Base-by-base conservation (phyloP, 2,329 filamentous ascomycete species). In the Hypoxylon sp. region DNA sequence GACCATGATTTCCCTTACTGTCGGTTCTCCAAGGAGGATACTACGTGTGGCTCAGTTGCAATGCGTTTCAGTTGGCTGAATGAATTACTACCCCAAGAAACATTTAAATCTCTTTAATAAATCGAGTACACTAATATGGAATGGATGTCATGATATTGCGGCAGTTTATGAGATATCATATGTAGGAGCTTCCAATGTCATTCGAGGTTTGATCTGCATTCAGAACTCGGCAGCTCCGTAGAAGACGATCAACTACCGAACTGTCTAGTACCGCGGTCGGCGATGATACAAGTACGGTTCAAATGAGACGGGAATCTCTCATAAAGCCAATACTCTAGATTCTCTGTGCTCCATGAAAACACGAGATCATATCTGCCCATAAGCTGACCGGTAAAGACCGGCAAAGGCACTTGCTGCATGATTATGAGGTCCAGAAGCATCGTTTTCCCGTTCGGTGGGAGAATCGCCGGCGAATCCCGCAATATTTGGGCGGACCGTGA, bases 391-490 rank as follows among this genome's bases (percentile, higher is more conserved):
- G 23, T 30, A 23, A 50, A 52, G 6, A 3, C 25, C 4, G 25
- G 4, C 4, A 25, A 25, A 25, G 6, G 17, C 17, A 48, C 23
- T n/a, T 49, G 7, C 46, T 25, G 52, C 30, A 14, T 58, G 50
- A 55, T 61, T 46, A 30, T 21, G 38, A 60, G 45, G 55, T 7
- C 59, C 23, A 63, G 64, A 63, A 67, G 23, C 19, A 43, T 56
- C 59, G 55, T 53, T 7, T 28, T 7, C 17, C 46, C 21, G 30
- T 25, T 45, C 49, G 48, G 62, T 60, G 11, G 4, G 25, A 25
- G 25, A n/a, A 25, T 63, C 34, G 67, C 64, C 64, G 67, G 67
- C 67, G 67, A 51, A 58, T 60, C 52, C 67, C 67, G 67, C n/a
- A 34, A 30, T 49, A 51, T 63, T 67, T 60, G 51, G 51, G 50